A percentile compares a stretch with the other conserved stretches of the same genome.
These are phyloP conservation scores for Skeletonema marinoi DNA, from an alignment of 108 stramenopile genomes.

Conservation along the genomic window DNA sequence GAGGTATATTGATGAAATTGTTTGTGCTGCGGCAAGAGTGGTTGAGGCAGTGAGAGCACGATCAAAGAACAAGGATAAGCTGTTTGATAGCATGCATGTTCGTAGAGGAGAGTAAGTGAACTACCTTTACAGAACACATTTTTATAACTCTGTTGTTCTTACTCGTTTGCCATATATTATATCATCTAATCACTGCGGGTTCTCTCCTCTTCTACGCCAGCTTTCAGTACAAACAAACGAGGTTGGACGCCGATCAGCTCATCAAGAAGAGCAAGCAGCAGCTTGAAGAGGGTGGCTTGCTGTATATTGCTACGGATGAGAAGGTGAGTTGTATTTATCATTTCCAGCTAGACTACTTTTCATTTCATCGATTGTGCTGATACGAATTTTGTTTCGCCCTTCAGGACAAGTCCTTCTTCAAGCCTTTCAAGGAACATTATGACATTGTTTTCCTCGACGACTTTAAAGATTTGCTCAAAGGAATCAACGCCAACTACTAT, in stretches of 20 bases:
- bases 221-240: slow-evolving; percentile 52
- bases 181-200: background rate
- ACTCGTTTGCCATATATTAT: background rate
- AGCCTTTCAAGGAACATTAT: slow-evolving; percentile 68
- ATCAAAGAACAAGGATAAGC: slow-evolving; percentile 30
- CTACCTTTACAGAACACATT: background rate
- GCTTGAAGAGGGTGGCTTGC: slow-evolving; percentile 39
- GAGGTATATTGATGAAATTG: slow-evolving; percentile 77
- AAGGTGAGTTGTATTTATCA: slow-evolving; percentile 7
- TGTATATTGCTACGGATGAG: slow-evolving; percentile 68
- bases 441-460: slow-evolving; percentile 83
- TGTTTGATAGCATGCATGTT: slow-evolving; percentile 87
- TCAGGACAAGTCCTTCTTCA: slow-evolving; percentile 77
- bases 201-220: background rate
- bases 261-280: slow-evolving; percentile 38
- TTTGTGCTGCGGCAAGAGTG: slow-evolving; percentile 84
- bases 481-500: slow-evolving; percentile 70
- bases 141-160: background rate
- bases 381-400: background rate
- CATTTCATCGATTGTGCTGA: background rate
- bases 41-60: slow-evolving; percentile 55
- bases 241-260: slow-evolving; percentile 42
- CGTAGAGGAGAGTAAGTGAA: slow-evolving; percentile 69
- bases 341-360: background rate
- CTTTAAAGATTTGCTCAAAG: slow-evolving; percentile 54